Percentiles rank a stretch among this genome's conserved stretches.
phyloP scores from a whole-genome alignment of 345 rosid species.

The Orychophragmus violaceus region DNA sequence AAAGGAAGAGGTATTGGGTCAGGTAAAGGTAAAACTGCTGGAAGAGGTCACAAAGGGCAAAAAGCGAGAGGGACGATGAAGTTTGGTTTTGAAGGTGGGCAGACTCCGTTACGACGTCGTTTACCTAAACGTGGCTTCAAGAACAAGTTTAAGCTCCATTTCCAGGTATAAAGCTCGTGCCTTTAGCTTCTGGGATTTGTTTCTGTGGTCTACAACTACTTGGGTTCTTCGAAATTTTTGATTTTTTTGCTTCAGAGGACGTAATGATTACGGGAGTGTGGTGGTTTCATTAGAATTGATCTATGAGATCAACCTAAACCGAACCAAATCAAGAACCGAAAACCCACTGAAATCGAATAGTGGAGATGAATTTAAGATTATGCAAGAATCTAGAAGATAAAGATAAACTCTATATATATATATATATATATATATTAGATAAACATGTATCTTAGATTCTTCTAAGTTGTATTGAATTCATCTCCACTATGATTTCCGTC shows the following conservation, averaged over 20 bases:
- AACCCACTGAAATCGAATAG: no score
- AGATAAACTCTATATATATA: no score
- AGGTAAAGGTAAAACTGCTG: conserved; percentile 94
- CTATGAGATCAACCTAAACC: no score
- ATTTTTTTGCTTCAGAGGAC: not conserved
- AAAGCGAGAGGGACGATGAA: conserved; percentile 78
- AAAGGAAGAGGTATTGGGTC: conserved; percentile 99
- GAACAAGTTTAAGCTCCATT: conserved; percentile 81
- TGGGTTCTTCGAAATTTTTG: not conserved
- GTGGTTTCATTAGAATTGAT: not conserved
- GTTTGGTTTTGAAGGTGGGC: conserved; percentile 97
- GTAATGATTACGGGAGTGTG: not conserved
- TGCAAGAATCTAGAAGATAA: no score
- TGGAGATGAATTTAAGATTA: no score
- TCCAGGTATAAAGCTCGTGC: conserved; percentile 47
- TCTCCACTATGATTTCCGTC: no score
- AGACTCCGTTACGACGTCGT: conserved; percentile 88
- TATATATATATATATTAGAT: no score
- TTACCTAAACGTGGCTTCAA: conserved; percentile 91
- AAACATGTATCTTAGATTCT: no score
- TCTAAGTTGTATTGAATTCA: no score
- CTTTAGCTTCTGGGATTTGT: not conserved
- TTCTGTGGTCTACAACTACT: not conserved
- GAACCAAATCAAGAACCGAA: no score
- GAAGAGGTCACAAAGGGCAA: conserved; percentile 97